Base-by-base conservation (phyloP, 2,329 filamentous ascomycete genomes). In the Lachnellula occidentalis region DNA sequence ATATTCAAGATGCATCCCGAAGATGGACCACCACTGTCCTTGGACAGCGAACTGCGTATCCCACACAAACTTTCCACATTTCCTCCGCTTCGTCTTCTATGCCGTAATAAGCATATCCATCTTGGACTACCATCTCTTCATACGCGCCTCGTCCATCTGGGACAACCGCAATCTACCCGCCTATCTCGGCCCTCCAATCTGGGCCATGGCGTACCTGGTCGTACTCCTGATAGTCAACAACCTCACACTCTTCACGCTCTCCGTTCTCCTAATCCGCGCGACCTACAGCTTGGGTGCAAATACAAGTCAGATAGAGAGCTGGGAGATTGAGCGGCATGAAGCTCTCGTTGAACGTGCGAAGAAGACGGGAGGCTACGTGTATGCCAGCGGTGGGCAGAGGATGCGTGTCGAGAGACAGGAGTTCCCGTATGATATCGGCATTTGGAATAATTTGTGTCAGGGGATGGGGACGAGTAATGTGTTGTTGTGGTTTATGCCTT, bases 21-120 rank as follows among this genome's bases (percentile, higher is more conserved):
- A 83, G 71, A 92, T 92, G 88, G 88, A 92, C 72, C 87, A 91
- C 72, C 88, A 95, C 73, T 94, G 89, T 67, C 88, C 89, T 2
- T 94, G 89, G 89, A 92, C 88, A 3, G 76, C 73, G 57, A 92
- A 92, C 72, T 95, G 90, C 73, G 87, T 94, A 51, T 91, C 87
- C 12, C 81, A 91, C 70, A 85, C 84, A 57, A 92, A 87, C 1
- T 88, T 91, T 64, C 89, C 90, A 7, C 86, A 92, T 72, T 94
- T 94, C 71, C 60, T 91, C 46, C 87, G 89, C 63, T 92, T 94
- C 73, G 76, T 94, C 43, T 68, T 83, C 59, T 92, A 83, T 68
- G 78, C 87, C 24, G 56, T 79, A 14, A 76, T 86, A 2, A 82
- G 90, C 61, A 62, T 70, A n/a, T 84, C 84, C 72, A 70, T 72